These are phyloP conservation scores for Thelonectria olida DNA, from an alignment of 2,329 filamentous ascomycete genomes.

Conservation along the genomic window DNA sequence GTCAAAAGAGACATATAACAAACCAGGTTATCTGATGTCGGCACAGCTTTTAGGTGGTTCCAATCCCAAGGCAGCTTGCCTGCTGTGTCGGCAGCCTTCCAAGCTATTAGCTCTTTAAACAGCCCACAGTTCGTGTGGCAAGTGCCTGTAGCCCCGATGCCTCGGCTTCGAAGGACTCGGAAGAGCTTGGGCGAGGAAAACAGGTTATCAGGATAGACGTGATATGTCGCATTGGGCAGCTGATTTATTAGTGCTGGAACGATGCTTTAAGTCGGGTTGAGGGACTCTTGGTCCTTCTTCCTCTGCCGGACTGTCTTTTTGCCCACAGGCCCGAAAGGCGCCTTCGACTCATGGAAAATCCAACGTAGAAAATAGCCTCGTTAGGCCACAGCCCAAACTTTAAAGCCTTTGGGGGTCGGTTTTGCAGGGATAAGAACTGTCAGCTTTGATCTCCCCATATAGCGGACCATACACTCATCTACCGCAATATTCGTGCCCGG, in stretches of 20 bases:
- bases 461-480: conserved; percentile 6
- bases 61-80: neutral
- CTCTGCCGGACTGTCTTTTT: no score
- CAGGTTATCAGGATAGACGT: conserved; percentile 30
- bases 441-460: neutral
- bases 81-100: conserved; percentile 9
- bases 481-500: neutral
- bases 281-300: no score
- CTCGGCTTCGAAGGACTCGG: conserved; percentile 7
- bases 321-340: no score
- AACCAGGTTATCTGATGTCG: conserved; percentile 8
- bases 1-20: neutral
- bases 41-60: neutral
- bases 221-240: conserved; percentile 21
- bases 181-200: conserved; percentile 23
- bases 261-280: conserved; percentile 23
- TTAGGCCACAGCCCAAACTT: conserved; percentile 1
- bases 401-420: neutral
- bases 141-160: conserved; percentile 21
- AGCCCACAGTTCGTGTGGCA: conserved; percentile 20
- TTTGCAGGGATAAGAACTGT: neutral
- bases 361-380: conserved; percentile 18
- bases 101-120: neutral
- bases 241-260: conserved; percentile 24
- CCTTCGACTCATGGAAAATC: conserved; percentile 18